Evolutionary conservation across 495 filamentous ascomycete genomes (phyloP).

Genomic region (Hyaloscypha finlandica): DNA sequence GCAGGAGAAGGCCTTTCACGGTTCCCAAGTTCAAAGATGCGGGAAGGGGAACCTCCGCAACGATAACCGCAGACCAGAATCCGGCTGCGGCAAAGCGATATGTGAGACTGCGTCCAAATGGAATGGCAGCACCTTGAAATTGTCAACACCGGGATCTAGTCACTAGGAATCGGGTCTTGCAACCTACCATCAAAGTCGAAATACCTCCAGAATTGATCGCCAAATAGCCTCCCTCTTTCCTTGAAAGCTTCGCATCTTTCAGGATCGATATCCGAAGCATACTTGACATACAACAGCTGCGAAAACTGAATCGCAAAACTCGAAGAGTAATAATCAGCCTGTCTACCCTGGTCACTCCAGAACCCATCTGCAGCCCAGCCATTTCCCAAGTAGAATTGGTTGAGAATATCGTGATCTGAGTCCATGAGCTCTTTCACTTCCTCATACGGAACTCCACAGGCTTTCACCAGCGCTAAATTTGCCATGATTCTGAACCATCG

Average conservation of each 20-base stretch:
- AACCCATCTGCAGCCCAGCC: conserved; percentile 61
- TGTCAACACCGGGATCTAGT: not conserved
- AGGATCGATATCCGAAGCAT: conserved; percentile 55
- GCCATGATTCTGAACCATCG: conserved; percentile 65
- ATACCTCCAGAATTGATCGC: conserved; percentile 58
- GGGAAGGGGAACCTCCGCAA: conserved; percentile 68
- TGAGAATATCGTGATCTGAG: conserved; percentile 57
- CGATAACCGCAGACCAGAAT: conserved; percentile 75
- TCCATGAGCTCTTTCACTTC: conserved; percentile 43
- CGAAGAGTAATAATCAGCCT: conserved; percentile 66
- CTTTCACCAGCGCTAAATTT: conserved; percentile 57
- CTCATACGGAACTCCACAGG: conserved; percentile 47
- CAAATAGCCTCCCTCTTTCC: conserved; percentile 51
- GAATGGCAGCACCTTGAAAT: conserved; percentile 57
- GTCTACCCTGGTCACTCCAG: conserved; percentile 43
- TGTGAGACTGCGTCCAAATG: conserved; percentile 72
- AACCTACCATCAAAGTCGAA: conserved; percentile 50
- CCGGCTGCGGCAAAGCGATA: conserved; percentile 78
- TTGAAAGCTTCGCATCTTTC: conserved; percentile 51
- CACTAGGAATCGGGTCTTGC: not conserved
- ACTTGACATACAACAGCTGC: conserved; percentile 56
- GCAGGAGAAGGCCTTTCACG: conserved; percentile 76
- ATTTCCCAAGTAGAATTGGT: conserved; percentile 58
- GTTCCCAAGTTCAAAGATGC: conserved; percentile 72
- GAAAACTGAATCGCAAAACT: conserved; percentile 63